Evolutionary conservation across 495 filamentous ascomycete genomes (phyloP), one percentile per base, ranked within the genome.

Genomic region (Hamigera avellanea): DNA sequence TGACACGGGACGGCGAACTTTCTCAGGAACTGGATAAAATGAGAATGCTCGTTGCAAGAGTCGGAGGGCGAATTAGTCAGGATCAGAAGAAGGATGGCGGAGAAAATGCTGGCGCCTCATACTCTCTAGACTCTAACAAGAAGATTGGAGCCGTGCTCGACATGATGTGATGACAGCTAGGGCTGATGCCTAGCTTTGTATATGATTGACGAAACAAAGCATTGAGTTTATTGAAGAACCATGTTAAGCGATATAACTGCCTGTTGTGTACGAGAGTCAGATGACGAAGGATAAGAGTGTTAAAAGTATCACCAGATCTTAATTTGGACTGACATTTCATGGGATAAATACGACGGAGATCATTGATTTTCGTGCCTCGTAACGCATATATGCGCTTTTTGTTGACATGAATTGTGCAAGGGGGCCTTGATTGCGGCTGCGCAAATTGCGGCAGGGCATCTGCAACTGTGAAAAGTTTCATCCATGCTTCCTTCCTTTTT

Each of bases 1-100:
- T 86, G 8, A 81, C 75, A 10, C 71, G 73, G 29, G 78, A 85
- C 54, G 80, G 79, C n/a, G 75, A 80, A 44, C 52, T 93, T 15
- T 73, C 76, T 42, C 61, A 66, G 27, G 86, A 93, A 56, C 49
- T 93, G 43, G 75, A 81, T 48, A 76, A 70, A 44, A 88, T 85
- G 77, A 71, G 79, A 26, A 72, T 85, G 53, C 60, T 93, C 40
- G 74, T 82, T 29, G 75, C 78, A 14, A 69, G 83, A 30, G 79
- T 89, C 17, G 72, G 74, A 2, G 81, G 68, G 2, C 64, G 80
- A 35, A 62, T 85, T 27, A 46, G 46, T 46, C 55, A 64, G 33
- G 53, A 56, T 33, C 54, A 50, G 48, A 53, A 32, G 35, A 36
- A 35, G 12, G 42, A 38, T 14, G 27, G 44, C 16, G 26, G 25